Percentiles rank a stretch among this genome's conserved stretches.
These are phyloP conservation scores for Lolium perenne DNA, from an alignment of 176 grass and related monocot species.

Conservation along the genomic window DNA sequence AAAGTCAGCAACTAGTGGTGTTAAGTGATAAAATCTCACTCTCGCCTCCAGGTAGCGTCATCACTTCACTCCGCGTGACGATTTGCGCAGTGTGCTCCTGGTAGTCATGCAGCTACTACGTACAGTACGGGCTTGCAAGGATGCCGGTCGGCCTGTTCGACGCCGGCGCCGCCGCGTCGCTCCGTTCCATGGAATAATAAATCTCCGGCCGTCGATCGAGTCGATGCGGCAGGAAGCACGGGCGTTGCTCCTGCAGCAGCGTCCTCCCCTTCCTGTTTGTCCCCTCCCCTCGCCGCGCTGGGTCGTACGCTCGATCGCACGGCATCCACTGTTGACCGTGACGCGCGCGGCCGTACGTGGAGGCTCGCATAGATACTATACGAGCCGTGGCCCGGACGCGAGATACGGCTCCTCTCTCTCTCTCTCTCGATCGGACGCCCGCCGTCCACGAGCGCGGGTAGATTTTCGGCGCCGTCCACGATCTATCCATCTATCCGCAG, in stretches of 20 bases:
- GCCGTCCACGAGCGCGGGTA: not conserved
- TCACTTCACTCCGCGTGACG: not conserved
- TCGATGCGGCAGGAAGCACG: not conserved
- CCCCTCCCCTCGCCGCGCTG: not conserved
- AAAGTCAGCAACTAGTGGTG: too few relatives aligned
- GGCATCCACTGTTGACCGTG: not conserved
- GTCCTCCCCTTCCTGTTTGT: not conserved
- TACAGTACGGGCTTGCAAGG: too few relatives aligned
- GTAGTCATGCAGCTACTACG: not conserved
- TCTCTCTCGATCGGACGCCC: not conserved
- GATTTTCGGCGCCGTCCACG: conserved; percentile 3
- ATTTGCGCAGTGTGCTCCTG: not conserved
- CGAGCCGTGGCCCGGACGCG: not conserved
- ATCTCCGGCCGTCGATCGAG: too few relatives aligned
- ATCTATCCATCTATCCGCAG: not conserved
- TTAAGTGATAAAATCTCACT: too few relatives aligned
- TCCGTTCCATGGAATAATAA: too few relatives aligned
- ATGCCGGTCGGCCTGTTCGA: too few relatives aligned
- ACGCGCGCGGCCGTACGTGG: not conserved
- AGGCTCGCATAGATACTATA: not conserved
- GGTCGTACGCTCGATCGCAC: not conserved
- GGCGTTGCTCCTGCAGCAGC: not conserved
- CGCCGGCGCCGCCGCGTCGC: too few relatives aligned
- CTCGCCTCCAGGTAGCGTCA: not conserved
- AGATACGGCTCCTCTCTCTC: not conserved